Conservation (phyloP, 352 stramenopile genomes). For the Phytophthora cryptogea region DNA sequence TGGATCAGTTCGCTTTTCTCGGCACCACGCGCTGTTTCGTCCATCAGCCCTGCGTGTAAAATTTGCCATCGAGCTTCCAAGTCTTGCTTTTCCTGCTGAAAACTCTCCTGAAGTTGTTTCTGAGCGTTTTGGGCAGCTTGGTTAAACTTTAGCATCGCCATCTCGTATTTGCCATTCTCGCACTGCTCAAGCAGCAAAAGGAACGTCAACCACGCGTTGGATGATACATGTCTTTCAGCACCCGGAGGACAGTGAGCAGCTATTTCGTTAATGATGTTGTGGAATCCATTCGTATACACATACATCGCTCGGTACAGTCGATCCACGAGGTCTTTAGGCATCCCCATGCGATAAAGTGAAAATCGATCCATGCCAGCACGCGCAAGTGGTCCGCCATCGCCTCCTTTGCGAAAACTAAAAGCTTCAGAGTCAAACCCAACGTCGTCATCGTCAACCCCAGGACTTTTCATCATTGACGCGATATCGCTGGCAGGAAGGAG, state of each 20-base stretch:
- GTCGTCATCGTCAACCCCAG: conserved; percentile 32
- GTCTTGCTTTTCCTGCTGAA: conserved; percentile 40
- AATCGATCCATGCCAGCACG: conserved; percentile 72
- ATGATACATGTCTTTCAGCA: conserved; percentile 77
- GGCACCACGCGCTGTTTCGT: conserved; percentile 39
- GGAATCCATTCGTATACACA: conserved; percentile 86
- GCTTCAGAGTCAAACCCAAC: conserved; percentile 41
- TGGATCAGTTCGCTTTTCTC: conserved; percentile 59
- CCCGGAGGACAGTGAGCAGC: conserved; percentile 63
- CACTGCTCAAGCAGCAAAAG: conserved; percentile 79
- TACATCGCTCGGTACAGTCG: conserved; percentile 81
- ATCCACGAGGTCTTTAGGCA: conserved; percentile 80
- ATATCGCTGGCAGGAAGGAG: conserved; percentile 60
- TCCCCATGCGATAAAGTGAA: conserved; percentile 72
- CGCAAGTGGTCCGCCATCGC: conserved; percentile 45
- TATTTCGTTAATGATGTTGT: conserved; percentile 86
- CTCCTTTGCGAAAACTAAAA: conserved; percentile 53
- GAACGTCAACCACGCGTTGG: conserved; percentile 82
- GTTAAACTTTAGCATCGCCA: conserved; percentile 88
- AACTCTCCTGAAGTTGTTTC: conserved; percentile 54
- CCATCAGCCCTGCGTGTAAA: conserved; percentile 32
- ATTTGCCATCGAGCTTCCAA: conserved; percentile 42
- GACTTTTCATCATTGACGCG: conserved; percentile 37
- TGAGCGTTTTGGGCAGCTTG: conserved; percentile 63
- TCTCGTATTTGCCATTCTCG: conserved; percentile 82